A percentile compares a stretch with the other conserved stretches of the same genome.
Evolutionary conservation across 2,329 filamentous ascomycete genomes (phyloP).

Genomic region (Aspergillus sp.): DNA sequence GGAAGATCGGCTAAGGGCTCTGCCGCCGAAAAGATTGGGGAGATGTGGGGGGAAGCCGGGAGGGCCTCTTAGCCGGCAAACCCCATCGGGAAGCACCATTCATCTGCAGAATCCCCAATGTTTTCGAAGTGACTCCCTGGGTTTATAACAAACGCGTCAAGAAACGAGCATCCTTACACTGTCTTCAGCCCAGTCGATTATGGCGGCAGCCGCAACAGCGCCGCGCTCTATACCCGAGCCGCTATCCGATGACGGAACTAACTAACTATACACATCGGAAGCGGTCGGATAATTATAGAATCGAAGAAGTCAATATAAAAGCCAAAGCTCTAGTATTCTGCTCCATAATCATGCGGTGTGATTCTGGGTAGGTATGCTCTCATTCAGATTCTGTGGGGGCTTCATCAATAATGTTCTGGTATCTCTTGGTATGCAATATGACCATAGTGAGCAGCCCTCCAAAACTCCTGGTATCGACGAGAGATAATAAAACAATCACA

Average conservation of each 20-base stretch:
- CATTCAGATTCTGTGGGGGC: neutral
- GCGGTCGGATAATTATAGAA: constrained; percentile 23
- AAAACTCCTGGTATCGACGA: constrained; percentile 1
- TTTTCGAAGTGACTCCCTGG: neutral
- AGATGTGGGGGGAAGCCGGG: constrained; percentile 22
- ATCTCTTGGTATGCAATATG: neutral
- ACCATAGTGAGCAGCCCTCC: neutral
- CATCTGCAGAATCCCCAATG: neutral
- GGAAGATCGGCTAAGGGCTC: constrained; percentile 39
- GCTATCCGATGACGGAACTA: neutral
- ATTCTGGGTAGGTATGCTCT: neutral
- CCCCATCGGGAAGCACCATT: neutral
- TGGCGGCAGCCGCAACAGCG: neutral
- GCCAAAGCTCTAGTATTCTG: constrained; percentile 1
- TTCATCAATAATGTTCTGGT: neutral
- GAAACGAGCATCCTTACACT: neutral
- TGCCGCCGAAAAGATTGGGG: constrained; percentile 25
- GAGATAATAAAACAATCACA: neutral
- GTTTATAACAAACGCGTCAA: neutral
- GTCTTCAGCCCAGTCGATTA: neutral
- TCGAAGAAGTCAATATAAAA: constrained; percentile 20
- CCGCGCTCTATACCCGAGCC: neutral
- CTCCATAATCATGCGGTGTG: neutral
- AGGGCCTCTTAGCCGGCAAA: constrained; percentile 6
- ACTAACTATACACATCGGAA: constrained; percentile 11